Percentiles rank a stretch among this genome's conserved stretches.
Conservation (phyloP, 768 basidiomycete species). For the Xerocomus potaroensis region DNA sequence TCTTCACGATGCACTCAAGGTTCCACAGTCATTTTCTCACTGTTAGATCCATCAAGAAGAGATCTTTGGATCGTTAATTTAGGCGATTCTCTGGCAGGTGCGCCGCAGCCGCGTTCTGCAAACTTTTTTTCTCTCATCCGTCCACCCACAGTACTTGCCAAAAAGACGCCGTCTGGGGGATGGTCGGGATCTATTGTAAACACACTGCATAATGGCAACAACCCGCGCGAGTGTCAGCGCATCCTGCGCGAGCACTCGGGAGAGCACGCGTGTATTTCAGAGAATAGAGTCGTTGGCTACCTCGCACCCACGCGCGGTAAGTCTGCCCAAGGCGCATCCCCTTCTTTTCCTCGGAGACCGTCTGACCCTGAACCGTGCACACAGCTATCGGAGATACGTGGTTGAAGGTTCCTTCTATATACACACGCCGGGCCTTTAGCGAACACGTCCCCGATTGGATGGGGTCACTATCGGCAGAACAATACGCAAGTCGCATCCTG, state of each 20-base stretch:
- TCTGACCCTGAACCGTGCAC: constrained; percentile 16
- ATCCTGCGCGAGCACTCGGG: constrained; percentile 30
- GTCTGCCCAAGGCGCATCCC: neutral
- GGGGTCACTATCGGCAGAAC: constrained; percentile 9
- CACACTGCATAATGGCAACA: constrained; percentile 29
- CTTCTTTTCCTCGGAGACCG: neutral
- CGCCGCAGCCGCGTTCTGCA: neutral
- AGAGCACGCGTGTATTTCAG: constrained; percentile 27
- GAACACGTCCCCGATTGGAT: constrained; percentile 24
- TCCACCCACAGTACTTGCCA: constrained; percentile 18
- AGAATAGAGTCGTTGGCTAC: constrained; percentile 35
- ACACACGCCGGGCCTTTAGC: constrained; percentile 31
- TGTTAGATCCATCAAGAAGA: constrained; percentile 26
- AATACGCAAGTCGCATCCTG: constrained; percentile 33
- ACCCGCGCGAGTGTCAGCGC: constrained; percentile 25
- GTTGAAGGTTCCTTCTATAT: constrained; percentile 32
- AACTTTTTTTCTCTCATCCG: constrained; percentile 2
- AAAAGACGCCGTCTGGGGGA: constrained; percentile 13
- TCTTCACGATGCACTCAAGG: constrained; percentile 33
- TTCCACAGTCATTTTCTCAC: constrained; percentile 30
- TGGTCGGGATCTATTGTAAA: constrained; percentile 24
- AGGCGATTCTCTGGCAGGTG: constrained; percentile 35
- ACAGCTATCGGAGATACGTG: constrained; percentile 34
- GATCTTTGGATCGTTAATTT: constrained; percentile 34
- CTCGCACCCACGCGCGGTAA: constrained; percentile 37